Evolutionary conservation across 257 asterid species (phyloP), one percentile per base, ranked within the genome.

Genomic region (Ilex aquifolium): DNA sequence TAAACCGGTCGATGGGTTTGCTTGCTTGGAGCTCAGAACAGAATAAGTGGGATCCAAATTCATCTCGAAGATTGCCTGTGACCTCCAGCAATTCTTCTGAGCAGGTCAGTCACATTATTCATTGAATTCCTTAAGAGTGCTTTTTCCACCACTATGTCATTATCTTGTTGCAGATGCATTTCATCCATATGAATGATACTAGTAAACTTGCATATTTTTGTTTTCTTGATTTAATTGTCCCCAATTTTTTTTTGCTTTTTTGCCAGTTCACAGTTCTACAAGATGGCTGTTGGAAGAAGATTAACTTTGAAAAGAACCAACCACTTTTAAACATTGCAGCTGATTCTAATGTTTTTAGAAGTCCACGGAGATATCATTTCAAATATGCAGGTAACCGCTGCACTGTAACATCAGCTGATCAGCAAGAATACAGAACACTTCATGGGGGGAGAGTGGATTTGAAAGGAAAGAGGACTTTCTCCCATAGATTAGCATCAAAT

Each of bases 1-100:
- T 90, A 71, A 89, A 82, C 58, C 75, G 68, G 58, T 77, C 95
- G 30, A 82, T 72, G 75, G 73, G 66, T 67, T 67, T 67, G 31
- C 62, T 48, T 10, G 59, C 72, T 9, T 64, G 68, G 46, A 55
- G 69, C 76, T 56, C 68, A 31, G 73, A 76, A 53, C 70, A 61
- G 63, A 69, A 63, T 64, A 53, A 63, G 46, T 69, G 70, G 31
- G 61, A 55, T 40, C 56, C 57, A 57, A 14, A 55, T 51, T 17
- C 64, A 64, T 54, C 79, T n/a, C 61, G 61, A 21, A 69, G 64
- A 64, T 63, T 12, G 56, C 62, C 71, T n/a, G 60, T 29, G 44
- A 61, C 63, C 70, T 71, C 56, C 48, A 57, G 56, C 48, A 66
- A 51, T 62, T 67, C 59, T 73, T 69, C 82, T 17, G 75, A 77